A percentile compares a stretch with the other conserved stretches of the same genome.
These are phyloP conservation scores for Lepidium campestre DNA, from an alignment of 441 rosid genomes.

Conservation along the genomic window DNA sequence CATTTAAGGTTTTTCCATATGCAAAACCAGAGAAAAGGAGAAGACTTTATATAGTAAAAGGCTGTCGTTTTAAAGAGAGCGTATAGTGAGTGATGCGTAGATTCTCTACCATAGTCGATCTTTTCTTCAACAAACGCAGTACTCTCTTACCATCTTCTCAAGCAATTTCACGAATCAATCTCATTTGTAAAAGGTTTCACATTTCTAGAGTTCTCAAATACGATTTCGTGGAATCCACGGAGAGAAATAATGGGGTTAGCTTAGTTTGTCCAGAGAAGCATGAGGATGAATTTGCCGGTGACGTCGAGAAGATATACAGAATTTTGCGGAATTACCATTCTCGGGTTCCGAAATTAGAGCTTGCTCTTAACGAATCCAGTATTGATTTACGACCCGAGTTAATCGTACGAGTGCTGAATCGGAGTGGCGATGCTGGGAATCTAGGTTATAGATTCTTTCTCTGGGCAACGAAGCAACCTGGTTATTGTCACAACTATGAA, in stretches of 20 bases:
- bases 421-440: constrained; percentile 85
- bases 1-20: background rate
- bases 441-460: constrained; percentile 62
- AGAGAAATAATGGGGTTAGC: constrained; percentile 27
- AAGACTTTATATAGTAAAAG: background rate
- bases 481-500: constrained; percentile 62
- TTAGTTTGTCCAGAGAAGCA: constrained; percentile 41
- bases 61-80: background rate
- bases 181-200: constrained; percentile 8
- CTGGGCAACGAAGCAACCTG: constrained; percentile 81
- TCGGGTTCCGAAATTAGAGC: constrained; percentile 65
- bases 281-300: constrained; percentile 52
- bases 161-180: background rate
- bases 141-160: constrained; percentile 9
- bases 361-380: constrained; percentile 68
- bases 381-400: constrained; percentile 51
- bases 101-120: constrained; percentile 1
- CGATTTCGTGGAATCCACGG: background rate
- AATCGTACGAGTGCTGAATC: constrained; percentile 61
- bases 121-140: background rate
- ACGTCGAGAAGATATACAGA: constrained; percentile 74
- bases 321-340: constrained; percentile 67
- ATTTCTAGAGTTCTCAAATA: constrained; percentile 11
- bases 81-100: constrained; percentile 13
- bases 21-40: background rate